phyloP scores from a whole-genome alignment of 2,329 filamentous ascomycete species.

The Sporothrix mexicana region DNA sequence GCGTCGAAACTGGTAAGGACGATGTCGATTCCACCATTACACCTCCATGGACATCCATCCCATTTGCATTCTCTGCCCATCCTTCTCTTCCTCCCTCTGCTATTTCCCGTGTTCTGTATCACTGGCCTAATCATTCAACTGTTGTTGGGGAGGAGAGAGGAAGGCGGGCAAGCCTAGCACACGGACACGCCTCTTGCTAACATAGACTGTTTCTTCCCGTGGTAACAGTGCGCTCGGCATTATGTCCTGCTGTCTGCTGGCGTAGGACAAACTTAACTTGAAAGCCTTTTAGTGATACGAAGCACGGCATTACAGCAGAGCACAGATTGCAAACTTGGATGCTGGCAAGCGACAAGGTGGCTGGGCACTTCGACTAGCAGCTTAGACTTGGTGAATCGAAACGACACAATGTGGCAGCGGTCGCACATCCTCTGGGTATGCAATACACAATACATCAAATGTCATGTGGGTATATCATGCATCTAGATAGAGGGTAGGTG shows the following conservation, averaged over 20 bases:
- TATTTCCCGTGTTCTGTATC: neutral
- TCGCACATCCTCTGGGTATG: too few species aligned
- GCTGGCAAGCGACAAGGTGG: neutral
- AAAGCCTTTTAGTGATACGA: constrained; percentile 5
- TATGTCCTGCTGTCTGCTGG: neutral
- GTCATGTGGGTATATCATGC: neutral
- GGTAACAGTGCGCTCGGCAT: neutral
- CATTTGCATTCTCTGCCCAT: too few species aligned
- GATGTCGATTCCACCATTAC: neutral
- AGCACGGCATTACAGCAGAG: constrained; percentile 18
- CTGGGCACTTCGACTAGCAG: neutral
- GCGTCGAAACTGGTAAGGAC: neutral
- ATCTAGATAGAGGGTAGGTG: neutral
- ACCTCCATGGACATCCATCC: neutral
- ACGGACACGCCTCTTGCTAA: neutral
- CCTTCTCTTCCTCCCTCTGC: neutral
- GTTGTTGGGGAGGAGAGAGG: too few species aligned
- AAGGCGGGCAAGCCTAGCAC: too few species aligned
- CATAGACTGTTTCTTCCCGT: neutral
- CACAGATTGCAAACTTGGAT: neutral
- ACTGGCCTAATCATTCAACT: neutral
- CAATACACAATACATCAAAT: too few species aligned
- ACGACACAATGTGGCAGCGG: neutral
- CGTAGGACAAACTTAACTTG: neutral
- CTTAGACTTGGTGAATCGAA: neutral